Conservation (phyloP, 2,329 filamentous ascomycete species). For the Biscogniauxia mediterranea region DNA sequence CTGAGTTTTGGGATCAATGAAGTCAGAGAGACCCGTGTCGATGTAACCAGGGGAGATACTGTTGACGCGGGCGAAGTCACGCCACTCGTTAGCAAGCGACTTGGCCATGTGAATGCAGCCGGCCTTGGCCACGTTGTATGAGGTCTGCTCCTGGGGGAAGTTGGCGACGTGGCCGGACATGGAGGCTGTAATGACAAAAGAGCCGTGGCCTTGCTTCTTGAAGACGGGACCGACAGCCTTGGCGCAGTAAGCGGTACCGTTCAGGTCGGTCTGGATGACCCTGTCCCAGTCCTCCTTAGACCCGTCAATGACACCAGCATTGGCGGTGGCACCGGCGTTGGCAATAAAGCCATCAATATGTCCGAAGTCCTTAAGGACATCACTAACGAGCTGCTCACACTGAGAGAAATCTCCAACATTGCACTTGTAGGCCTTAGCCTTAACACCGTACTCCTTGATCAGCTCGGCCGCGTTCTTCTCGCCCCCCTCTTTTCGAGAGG, state of each 20-base stretch:
- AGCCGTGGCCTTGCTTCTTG: slow-evolving; percentile 58
- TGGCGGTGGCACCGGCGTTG: slow-evolving; percentile 63
- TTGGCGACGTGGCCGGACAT: slow-evolving; percentile 68
- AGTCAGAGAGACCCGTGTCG: slow-evolving; percentile 37
- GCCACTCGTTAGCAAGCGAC: slow-evolving; percentile 58
- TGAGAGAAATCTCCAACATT: slow-evolving; percentile 53
- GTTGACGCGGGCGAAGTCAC: slow-evolving; percentile 61
- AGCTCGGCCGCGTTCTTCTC: slow-evolving; percentile 66
- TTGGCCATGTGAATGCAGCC: slow-evolving; percentile 43
- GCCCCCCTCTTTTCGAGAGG: slow-evolving; percentile 66
- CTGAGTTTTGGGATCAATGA: slow-evolving; percentile 39
- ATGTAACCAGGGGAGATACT: slow-evolving; percentile 63
- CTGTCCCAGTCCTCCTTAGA: slow-evolving; percentile 56
- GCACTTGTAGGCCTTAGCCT: slow-evolving; percentile 60
- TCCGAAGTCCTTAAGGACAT: slow-evolving; percentile 72
- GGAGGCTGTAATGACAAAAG: slow-evolving; percentile 62
- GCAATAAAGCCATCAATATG: slow-evolving; percentile 73
- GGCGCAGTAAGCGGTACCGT: slow-evolving; percentile 66
- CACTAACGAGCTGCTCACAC: slow-evolving; percentile 53
- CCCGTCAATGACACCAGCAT: slow-evolving; percentile 56
- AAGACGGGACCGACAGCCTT: slow-evolving; percentile 58
- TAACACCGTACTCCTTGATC: slow-evolving; percentile 63
- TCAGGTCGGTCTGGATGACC: slow-evolving; percentile 59
- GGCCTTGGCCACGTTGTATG: slow-evolving; percentile 60
- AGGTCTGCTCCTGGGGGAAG: slow-evolving; percentile 61